Evolutionary conservation across 305 asterid species (phyloP), one percentile per base, ranked within the genome.

Genomic region (Fraxinus latifolia): DNA sequence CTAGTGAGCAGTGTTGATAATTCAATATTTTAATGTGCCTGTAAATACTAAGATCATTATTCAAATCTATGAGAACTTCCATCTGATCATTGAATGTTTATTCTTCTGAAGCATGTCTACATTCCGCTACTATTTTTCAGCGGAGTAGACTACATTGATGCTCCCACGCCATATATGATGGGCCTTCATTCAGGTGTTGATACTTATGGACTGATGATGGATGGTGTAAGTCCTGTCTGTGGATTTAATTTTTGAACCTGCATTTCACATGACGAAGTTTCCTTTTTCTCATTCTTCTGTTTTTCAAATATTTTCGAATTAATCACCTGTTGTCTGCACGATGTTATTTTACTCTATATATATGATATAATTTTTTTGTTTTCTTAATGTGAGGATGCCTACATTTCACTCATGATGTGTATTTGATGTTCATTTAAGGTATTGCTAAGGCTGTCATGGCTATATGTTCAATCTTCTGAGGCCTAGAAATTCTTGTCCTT

Each of bases 91-190:
- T 78, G 83, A 79, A 84, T 83, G 88, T 86, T 92, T 92, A 86
- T 82, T 90, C 87, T 93, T 87, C 93, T 94, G 98, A 90, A 96
- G 99, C 99, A 96, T 91, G 99, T 96, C 91, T 96, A 96, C 97
- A 96, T 96, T 89, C 98, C 98, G 31, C 90, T 96, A 70, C 98
- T 96, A 88, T 94, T 96, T 92, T 96, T 94, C 95, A 96, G 98
- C 90, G 99, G 99, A 92, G 98, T 94, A 82, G 99, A 96, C 91
- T 96, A 96, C 86, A 96, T 96, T 88, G 98, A 94, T 91, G 99
- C 99, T 86, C 99, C 99, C 79, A 96, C 99, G n/a, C 99, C 99
- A 25, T 96, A 96, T 84, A 96, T 96, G 99, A 96, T 96, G 99
- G 99, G 98, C 70, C 99, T 96, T 90, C 99, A 96, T 90, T 96